Conservation (phyloP, 495 filamentous ascomycete species). For the Physcia stellaris region DNA sequence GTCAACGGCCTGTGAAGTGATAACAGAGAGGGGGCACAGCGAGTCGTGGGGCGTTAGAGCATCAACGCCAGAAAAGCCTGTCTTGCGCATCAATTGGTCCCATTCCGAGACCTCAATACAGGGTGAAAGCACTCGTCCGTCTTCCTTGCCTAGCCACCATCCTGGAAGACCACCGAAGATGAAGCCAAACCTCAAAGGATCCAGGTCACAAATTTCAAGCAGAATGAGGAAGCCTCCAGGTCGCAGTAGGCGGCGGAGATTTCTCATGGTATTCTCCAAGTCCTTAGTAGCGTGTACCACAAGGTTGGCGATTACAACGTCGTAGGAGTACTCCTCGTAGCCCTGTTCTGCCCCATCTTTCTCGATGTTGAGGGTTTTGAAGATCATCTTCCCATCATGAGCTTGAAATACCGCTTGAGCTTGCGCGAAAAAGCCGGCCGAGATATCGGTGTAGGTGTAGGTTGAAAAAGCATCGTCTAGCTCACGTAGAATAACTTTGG, state of each 20-base stretch:
- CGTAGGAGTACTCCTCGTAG: constrained; percentile 28
- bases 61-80: constrained; percentile 37
- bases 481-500: constrained; percentile 19
- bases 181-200: constrained; percentile 11
- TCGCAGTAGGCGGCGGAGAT: constrained; percentile 30
- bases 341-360: constrained; percentile 28
- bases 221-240: constrained; percentile 40
- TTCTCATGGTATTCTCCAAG: constrained; percentile 13
- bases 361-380: constrained; percentile 31
- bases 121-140: constrained; percentile 27
- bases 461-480: constrained; percentile 13
- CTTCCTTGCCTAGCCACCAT: constrained; percentile 39
- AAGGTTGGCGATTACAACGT: constrained; percentile 28
- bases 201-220: constrained; percentile 29
- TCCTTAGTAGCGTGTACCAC: constrained; percentile 13
- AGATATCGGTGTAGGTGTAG: constrained; percentile 42
- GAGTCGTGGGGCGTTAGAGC: constrained; percentile 1
- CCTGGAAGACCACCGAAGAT: constrained; percentile 29
- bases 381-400: constrained; percentile 25
- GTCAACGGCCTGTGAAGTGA: constrained; percentile 33
- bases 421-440: constrained; percentile 26
- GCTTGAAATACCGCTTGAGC: constrained; percentile 15
- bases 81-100: constrained; percentile 23
- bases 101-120: constrained; percentile 22
- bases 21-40: constrained; percentile 25